These are phyloP conservation scores for Fomitopsis serialis DNA, from an alignment of 768 basidiomycete species.

Conservation along the genomic window DNA sequence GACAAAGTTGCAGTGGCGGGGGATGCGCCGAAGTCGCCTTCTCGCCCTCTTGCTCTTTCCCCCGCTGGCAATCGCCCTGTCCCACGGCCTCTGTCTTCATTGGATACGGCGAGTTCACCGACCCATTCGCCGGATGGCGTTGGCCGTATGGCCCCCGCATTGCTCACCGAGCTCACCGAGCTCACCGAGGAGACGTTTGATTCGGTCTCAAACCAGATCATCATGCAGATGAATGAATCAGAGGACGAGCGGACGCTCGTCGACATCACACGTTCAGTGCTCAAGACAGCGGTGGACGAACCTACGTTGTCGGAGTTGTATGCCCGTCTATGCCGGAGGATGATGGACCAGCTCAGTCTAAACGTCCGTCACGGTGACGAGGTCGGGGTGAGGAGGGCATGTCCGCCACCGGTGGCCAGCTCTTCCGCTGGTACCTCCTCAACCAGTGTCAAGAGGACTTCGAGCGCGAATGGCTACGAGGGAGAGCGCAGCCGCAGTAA, in stretches of 20 bases:
- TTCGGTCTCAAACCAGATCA: slow-evolving; percentile 92
- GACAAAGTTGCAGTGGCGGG: too few species aligned
- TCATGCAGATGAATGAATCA: slow-evolving; percentile 91
- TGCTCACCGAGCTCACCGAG: slow-evolving; percentile 97
- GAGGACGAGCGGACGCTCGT: slow-evolving; percentile 89
- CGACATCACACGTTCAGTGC: slow-evolving; percentile 92
- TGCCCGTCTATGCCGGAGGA: slow-evolving; percentile 86
- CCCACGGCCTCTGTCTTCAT: too few species aligned
- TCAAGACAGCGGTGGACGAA: slow-evolving; percentile 97
- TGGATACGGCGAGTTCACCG: too few species aligned
- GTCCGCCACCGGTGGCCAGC: slow-evolving; percentile 82
- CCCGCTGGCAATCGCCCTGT: too few species aligned
- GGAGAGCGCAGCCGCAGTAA: slow-evolving; percentile 81
- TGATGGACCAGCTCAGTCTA: slow-evolving; percentile 88
- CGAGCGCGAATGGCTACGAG: slow-evolving; percentile 90
- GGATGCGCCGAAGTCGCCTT: too few species aligned
- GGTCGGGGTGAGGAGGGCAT: slow-evolving; percentile 77
- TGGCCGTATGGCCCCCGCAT: slow-evolving; percentile 85
- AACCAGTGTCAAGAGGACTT: slow-evolving; percentile 95
- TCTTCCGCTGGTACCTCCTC: slow-evolving; percentile 95
- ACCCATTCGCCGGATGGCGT: slow-evolving; percentile 83
- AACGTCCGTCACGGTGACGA: slow-evolving; percentile 85
- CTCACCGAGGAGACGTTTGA: slow-evolving; percentile 96
- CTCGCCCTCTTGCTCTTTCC: too few species aligned
- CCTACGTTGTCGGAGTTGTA: slow-evolving; percentile 97